Evolutionary conservation across 768 basidiomycete genomes (phyloP).

Genomic region (Rickenella mellea): DNA sequence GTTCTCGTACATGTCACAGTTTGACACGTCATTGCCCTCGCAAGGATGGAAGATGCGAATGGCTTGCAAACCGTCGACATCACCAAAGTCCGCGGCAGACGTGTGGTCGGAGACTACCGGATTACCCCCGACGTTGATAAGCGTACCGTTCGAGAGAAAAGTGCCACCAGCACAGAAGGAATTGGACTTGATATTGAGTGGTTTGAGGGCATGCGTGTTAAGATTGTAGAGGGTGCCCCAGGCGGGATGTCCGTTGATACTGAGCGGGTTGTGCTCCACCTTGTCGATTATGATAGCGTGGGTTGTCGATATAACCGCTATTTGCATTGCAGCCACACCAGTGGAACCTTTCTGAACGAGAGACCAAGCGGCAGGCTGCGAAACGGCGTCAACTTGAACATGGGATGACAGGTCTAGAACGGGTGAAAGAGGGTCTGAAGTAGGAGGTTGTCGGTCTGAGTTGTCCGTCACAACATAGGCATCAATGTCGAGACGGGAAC

Average conservation of each 20-base stretch:
- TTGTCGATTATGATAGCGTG: constrained; percentile 76
- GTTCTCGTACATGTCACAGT: constrained; percentile 59
- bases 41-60: constrained; percentile 68
- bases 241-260: constrained; percentile 65
- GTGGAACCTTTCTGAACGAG: constrained; percentile 58
- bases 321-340: constrained; percentile 74
- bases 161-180: constrained; percentile 82
- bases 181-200: constrained; percentile 62
- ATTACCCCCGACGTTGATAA: constrained; percentile 77
- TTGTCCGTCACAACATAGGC: constrained; percentile 59
- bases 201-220: constrained; percentile 45
- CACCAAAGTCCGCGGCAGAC: constrained; percentile 64
- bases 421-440: constrained; percentile 5
- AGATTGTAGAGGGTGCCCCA: constrained; percentile 75
- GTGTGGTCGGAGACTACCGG: constrained; percentile 60
- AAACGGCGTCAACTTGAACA: background rate
- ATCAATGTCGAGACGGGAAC: constrained; percentile 43
- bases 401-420: constrained; percentile 1
- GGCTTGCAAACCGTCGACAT: constrained; percentile 62
- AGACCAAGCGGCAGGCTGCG: constrained; percentile 34
- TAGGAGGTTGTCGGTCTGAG: background rate
- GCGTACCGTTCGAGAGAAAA: constrained; percentile 66
- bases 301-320: constrained; percentile 55
- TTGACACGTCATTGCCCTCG: constrained; percentile 30
- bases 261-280: constrained; percentile 77